Evolutionary conservation across 345 rosid genomes (phyloP), one percentile per base, ranked within the genome.

Genomic region (Gossypium anomalum): DNA sequence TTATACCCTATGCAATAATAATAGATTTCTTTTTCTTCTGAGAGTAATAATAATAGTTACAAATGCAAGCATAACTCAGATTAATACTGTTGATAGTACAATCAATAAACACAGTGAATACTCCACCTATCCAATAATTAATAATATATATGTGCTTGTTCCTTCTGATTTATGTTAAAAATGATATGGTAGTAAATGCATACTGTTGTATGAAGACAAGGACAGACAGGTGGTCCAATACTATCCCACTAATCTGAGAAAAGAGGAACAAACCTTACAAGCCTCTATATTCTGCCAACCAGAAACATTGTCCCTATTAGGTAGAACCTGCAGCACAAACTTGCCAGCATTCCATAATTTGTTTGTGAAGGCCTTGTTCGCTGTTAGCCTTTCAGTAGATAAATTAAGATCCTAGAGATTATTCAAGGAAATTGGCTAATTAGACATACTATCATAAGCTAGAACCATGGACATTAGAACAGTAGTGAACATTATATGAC

Each of bases 301-400:
- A 81, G 92, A 83, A 64, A 22, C 71, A 79, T 94, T 90, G 76
- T 79, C 85, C 71, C 77, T 87, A 86, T 83, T 80, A 11, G 98
- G 97, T 78, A 94, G 80, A 85, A 89, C 91, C 81, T 92, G 97
- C 81, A 94, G 77, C 72, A 92, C 84, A 83, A 92, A 94, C 87
- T 94, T 94, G 76, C 98, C 97, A 79, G 98, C 98, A 87, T 94
- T 94, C 98, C 98, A 94, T 44, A 94, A 81, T 83, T 94, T 94
- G 83, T 94, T 94, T 44, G 98, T 94, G 83, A 94, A 94, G 68
- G 95, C 95, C 82, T 92, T 94, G 87, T 92, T 94, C 61, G 98
- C 88, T 70, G 94, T 89, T 87, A 94, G 85, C 84, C 97, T 92
- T 84, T 94, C 98, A 59, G 87, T 85, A 27, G 98, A 94, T 82